These are phyloP conservation scores for Trichophyton simii DNA, from an alignment of 2,329 filamentous ascomycete species.

Conservation along the genomic window DNA sequence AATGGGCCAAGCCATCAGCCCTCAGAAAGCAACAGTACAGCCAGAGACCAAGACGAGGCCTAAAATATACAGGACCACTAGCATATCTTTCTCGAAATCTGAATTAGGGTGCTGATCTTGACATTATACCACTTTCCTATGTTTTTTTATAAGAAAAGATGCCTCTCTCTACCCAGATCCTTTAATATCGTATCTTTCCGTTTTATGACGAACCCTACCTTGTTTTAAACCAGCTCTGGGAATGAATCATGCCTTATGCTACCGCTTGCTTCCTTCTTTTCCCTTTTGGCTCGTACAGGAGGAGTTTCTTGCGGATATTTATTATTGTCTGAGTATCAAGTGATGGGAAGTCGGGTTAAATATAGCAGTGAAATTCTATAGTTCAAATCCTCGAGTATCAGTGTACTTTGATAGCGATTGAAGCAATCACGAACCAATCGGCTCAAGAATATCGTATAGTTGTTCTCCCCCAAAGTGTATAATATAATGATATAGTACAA, in stretches of 20 bases:
- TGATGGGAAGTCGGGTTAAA: not conserved
- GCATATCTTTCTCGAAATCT: not conserved
- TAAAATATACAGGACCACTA: not conserved
- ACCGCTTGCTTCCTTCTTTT: not conserved
- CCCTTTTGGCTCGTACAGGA: not conserved
- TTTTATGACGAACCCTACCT: not conserved
- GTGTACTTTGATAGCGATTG: not conserved
- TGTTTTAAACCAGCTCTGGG: not conserved
- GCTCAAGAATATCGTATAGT: not conserved
- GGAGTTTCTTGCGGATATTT: too few relatives aligned
- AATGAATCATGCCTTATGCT: not conserved
- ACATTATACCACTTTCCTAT: not conserved
- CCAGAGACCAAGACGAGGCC: not conserved
- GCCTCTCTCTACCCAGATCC: not conserved
- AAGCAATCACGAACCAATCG: not conserved
- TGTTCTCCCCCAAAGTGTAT: not conserved
- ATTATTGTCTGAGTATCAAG: not conserved
- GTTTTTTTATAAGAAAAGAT: not conserved
- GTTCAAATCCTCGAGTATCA: too few relatives aligned
- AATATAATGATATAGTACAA: constrained; percentile 3
- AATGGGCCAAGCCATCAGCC: not conserved
- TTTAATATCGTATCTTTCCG: not conserved
- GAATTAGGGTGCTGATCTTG: not conserved
- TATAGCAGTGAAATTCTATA: not conserved
- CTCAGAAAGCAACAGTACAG: constrained; percentile 5